Base-by-base conservation (phyloP, 768 basidiomycete species). In the Atractiella rhizophila region DNA sequence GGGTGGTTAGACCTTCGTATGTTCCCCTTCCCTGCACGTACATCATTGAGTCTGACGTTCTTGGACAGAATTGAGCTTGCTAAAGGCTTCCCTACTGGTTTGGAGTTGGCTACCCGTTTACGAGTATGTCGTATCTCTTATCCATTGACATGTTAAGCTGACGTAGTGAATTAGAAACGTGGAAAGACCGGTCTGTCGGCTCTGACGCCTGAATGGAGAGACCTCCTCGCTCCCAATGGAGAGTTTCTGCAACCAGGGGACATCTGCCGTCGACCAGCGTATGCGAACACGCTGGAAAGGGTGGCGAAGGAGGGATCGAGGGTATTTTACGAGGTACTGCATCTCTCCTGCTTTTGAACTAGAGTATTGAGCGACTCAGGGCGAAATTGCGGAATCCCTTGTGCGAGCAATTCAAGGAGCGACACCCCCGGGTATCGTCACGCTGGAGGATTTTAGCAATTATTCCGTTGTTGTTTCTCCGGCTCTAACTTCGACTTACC, bases 351-450 rank as follows among this genome's bases (percentile, higher is more conserved):
- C 8, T 39, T 43, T 44, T 43, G 42, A 51, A 45, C 27, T 47
- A 40, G 39, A 33, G 24, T 28, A 11, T 21, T 30, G 20, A 30
- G 8, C 3, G 18, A 12, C 15, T 5, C 38, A 78, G 69, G 85
- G 85, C 9, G 64, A 70, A 20, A 76, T 94, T 49, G 82, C 83
- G 13, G 69, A 81, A 47, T 67, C 74, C 24, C 64, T 86, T 35
- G 60, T 94, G 19, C 63, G 63, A 48, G 81, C 82, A 54, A 66
- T 80, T 43, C 63, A 60, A 23, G 58, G 60, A 28, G 71, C 72
- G 25, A n/a, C n/a, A n/a, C n/a, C n/a, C n/a, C 83, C 82, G 8
- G 88, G 88, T 2, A 71, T 91, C 41, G 58, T 94, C 52, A 69
- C 74, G 4, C 63, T 71, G 42, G 64, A 67, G 33, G 88, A 96